Evolutionary conservation across 805 yeast species (phyloP).

Genomic region (Priceomyces haplophilus): DNA sequence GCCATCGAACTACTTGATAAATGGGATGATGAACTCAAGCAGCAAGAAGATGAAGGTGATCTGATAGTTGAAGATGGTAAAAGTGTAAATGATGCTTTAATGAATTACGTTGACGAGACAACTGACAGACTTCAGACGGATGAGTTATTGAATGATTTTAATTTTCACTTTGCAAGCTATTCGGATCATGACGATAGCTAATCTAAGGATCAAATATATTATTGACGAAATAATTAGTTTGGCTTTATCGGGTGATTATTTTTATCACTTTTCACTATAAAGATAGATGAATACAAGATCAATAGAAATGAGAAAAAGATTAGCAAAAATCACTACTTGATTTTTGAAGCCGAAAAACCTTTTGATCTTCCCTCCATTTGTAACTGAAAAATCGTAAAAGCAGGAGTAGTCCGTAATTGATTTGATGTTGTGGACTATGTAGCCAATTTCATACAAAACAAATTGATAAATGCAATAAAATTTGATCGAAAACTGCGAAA

Average conservation of each 20-base stretch:
- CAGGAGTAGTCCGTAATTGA: slow-evolving; percentile 10
- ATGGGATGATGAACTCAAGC: slow-evolving; percentile 5
- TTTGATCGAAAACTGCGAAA: slow-evolving; percentile 25
- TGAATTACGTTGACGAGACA: slow-evolving; percentile 1
- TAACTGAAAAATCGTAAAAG: slow-evolving; percentile 10
- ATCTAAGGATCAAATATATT: no score
- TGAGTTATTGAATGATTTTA: slow-evolving; percentile 4
- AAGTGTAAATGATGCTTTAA: not conserved
- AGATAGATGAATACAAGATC: slow-evolving; percentile 3
- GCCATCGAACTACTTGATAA: slow-evolving; percentile 2
- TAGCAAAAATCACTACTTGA: slow-evolving; percentile 1
- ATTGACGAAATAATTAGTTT: no score
- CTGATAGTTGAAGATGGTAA: not conserved
- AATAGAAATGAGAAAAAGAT: slow-evolving; percentile 1
- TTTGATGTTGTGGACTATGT: slow-evolving; percentile 11
- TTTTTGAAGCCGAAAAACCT: slow-evolving; percentile 1
- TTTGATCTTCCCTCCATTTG: not conserved
- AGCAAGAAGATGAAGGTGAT: not conserved
- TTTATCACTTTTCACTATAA: not conserved
- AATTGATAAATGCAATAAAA: slow-evolving; percentile 33
- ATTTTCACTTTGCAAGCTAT: slow-evolving; percentile 9
- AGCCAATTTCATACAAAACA: slow-evolving; percentile 27
- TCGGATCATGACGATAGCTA: slow-evolving; percentile 1
- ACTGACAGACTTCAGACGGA: slow-evolving; percentile 4
- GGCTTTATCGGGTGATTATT: no score